Base-by-base conservation (phyloP, 116 monocot species). In the Zostera marina region DNA sequence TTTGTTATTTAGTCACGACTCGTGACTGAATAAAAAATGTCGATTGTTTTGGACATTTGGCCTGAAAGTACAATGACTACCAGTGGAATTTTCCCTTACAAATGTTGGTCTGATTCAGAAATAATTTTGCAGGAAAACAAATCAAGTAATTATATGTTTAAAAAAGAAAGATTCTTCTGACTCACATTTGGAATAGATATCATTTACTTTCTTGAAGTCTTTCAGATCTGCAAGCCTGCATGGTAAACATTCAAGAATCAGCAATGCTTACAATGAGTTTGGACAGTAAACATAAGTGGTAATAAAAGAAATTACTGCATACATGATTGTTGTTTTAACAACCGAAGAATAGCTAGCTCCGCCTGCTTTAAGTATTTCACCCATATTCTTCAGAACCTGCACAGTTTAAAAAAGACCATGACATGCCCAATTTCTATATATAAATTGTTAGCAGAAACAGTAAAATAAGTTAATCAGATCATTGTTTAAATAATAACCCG, bases 281-380 rank as follows among this genome's bases (percentile, higher is more conserved):
- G 14, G 11, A 60, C 10, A 7, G 16, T 43, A 8, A 14, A 21
- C 2, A 42, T 51, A 22, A 13, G 1, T 26, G 45, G 41, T 24
- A 13, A 51, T 39, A 47, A 0, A 24, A 16, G 64, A 39, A 52
- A 51, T 47, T 20, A 40, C 42, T 22, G 8, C 52, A 56, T 75
- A 88, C 94, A 94, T 80, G 55, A 94, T 94, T 22, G 94, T 94
- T 47, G 94, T 94, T 65, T 94, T 94, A 11, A 94, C 88, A 65
- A 94, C 94, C 21, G 94, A 81, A 54, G 88, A 72, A 56, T 88
- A 94, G 76, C 62, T 65, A n/a, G 75, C 82, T 51, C 94, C 94
- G 63, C 94, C 74, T 41, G 94, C 77, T 70, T 80, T 77, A 41
- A 94, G 65, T 66, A 94, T 88, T 75, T 94, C 94, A 23, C 94